Evolutionary conservation across 148 eudicot genomes (phyloP), one percentile per base, ranked within the genome.

Genomic region (Dianthus caryophyllus): DNA sequence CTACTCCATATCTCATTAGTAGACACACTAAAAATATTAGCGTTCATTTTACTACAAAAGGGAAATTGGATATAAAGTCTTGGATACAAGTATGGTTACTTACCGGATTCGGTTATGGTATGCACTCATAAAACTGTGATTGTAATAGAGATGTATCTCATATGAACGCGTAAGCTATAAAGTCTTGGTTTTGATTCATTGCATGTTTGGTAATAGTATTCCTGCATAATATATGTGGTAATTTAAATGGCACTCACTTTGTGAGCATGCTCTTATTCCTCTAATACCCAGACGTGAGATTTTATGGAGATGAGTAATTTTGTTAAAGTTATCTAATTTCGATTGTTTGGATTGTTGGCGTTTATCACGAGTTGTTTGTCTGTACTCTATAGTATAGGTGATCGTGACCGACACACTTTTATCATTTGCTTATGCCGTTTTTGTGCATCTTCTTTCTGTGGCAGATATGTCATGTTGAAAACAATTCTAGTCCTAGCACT

Each of bases 11-110:
- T n/a, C n/a, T n/a, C n/a, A n/a, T n/a, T n/a, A n/a, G n/a, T n/a
- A n/a, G n/a, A n/a, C n/a, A n/a, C n/a, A n/a, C n/a, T n/a, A n/a
- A n/a, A n/a, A n/a, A n/a, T n/a, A n/a, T n/a, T n/a, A n/a, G n/a
- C n/a, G n/a, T n/a, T n/a, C n/a, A n/a, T n/a, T n/a, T n/a, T n/a
- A n/a, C n/a, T n/a, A n/a, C n/a, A n/a, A n/a, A n/a, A n/a, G n/a
- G n/a, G n/a, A n/a, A n/a, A n/a, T n/a, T n/a, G n/a, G n/a, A n/a
- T n/a, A n/a, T n/a, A n/a, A n/a, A n/a, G n/a, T n/a, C n/a, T n/a
- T n/a, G n/a, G n/a, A n/a, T n/a, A n/a, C n/a, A n/a, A 85, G 17
- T 78, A 78, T 79, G 90, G 97, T 51, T 86, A 90, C 77, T 74
- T 90, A 56, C 82, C 72, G 8, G 74, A 70, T 72, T 86, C 96